phyloP scores from a whole-genome alignment of 179 eudicot species.

The Spergularia azorica region DNA sequence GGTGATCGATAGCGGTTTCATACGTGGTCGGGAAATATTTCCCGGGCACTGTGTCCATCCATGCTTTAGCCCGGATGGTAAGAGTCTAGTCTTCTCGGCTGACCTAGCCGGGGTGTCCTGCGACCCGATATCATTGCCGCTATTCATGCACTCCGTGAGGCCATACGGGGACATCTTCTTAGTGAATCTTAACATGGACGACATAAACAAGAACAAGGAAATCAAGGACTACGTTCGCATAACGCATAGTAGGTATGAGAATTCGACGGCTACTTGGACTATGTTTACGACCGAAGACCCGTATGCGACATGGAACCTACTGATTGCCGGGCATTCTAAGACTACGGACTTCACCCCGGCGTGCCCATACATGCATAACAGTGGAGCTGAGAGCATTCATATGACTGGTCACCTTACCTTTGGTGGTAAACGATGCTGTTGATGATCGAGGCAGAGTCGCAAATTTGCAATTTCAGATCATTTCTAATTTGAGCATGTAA shows the following conservation, averaged over 20 bases:
- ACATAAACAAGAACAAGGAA: conserved; percentile 18
- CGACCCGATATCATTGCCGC: conserved; percentile 33
- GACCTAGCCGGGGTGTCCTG: conserved; percentile 28
- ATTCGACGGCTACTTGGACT: conserved; percentile 30
- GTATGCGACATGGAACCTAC: conserved; percentile 14
- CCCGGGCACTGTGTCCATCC: conserved; percentile 28
- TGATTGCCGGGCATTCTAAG: conserved; percentile 1
- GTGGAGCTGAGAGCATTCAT: conserved; percentile 23
- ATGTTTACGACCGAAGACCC: conserved; percentile 13
- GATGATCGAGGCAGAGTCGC: background rate
- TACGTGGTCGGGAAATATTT: background rate
- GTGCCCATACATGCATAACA: conserved; percentile 11
- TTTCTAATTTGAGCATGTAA: too few relatives aligned
- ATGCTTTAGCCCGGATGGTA: conserved; percentile 25
- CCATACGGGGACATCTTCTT: conserved; percentile 32
- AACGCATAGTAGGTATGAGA: conserved; percentile 29
- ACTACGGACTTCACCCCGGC: background rate
- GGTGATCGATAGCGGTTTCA: conserved; percentile 25
- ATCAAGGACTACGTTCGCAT: conserved; percentile 14
- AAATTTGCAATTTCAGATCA: too few relatives aligned
- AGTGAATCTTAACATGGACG: conserved; percentile 16
- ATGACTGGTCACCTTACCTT: conserved; percentile 28
- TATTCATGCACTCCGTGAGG: conserved; percentile 24
- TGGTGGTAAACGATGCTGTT: conserved; percentile 27
- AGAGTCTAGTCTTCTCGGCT: conserved; percentile 11